phyloP scores from a whole-genome alignment of 495 filamentous ascomycete genomes.

The Lasiosphaeria miniovina region DNA sequence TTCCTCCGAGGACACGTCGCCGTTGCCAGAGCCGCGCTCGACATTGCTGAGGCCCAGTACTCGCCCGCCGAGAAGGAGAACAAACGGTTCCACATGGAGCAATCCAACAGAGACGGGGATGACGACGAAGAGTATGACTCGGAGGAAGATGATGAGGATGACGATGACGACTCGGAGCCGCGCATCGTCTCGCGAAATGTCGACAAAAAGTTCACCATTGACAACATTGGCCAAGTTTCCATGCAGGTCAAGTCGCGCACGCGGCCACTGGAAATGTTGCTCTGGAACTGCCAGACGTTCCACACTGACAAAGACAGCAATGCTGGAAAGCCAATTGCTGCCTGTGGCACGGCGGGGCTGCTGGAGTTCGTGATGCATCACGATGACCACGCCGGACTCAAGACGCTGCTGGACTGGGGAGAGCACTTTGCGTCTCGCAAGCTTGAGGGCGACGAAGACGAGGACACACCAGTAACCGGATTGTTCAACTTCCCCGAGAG shows the following conservation, averaged over 20 bases:
- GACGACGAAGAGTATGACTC: neutral
- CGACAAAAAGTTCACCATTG: slow-evolving; percentile 63
- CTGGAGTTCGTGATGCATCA: slow-evolving; percentile 34
- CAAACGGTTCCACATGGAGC: slow-evolving; percentile 47
- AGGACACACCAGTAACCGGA: slow-evolving; percentile 1
- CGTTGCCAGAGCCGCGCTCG: slow-evolving; percentile 59
- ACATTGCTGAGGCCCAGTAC: slow-evolving; percentile 66
- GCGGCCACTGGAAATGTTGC: slow-evolving; percentile 47
- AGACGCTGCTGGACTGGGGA: slow-evolving; percentile 36
- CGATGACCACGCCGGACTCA: slow-evolving; percentile 31
- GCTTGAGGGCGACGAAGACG: slow-evolving; percentile 20
- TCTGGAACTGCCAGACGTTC: slow-evolving; percentile 23
- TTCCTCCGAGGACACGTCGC: slow-evolving; percentile 59
- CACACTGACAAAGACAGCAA: slow-evolving; percentile 13
- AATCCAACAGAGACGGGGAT: slow-evolving; percentile 13
- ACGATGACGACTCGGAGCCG: slow-evolving; percentile 31
- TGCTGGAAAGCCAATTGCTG: neutral
- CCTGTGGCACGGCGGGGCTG: slow-evolving; percentile 2
- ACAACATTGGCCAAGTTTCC: slow-evolving; percentile 63
- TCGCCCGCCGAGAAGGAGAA: slow-evolving; percentile 43
- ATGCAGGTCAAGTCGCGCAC: slow-evolving; percentile 59
- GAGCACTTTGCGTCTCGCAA: slow-evolving; percentile 27
- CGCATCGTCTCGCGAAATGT: slow-evolving; percentile 48
- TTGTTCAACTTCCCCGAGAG: slow-evolving; percentile 34
- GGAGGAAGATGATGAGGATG: slow-evolving; percentile 29